These are phyloP conservation scores for Gryganskiella cystojenkinii DNA, from an alignment of 192 early-diverging fungal species.

Conservation along the genomic window DNA sequence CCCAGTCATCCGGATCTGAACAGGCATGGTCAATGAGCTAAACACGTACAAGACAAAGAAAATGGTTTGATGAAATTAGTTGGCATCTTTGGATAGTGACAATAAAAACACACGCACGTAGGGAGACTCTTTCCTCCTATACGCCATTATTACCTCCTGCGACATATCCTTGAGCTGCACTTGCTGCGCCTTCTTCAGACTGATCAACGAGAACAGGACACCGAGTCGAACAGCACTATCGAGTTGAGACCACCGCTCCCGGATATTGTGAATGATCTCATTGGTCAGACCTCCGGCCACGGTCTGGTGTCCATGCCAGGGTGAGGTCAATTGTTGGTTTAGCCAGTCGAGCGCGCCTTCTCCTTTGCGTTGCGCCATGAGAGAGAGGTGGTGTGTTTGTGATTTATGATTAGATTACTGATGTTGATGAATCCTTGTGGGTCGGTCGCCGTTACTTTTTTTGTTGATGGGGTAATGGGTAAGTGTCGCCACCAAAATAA, in stretches of 20 bases:
- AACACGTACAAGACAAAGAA: neutral
- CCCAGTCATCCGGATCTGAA: constrained; percentile 44
- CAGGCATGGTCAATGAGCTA: constrained; percentile 42
- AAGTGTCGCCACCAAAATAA: no score
- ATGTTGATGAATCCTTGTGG: no score
- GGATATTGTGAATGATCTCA: constrained; percentile 45
- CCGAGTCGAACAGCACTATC: constrained; percentile 32
- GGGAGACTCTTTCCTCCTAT: neutral
- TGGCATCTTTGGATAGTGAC: neutral
- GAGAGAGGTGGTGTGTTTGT: neutral
- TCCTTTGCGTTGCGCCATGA: constrained; percentile 50
- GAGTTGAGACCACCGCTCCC: constrained; percentile 41
- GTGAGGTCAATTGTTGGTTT: constrained; percentile 31
- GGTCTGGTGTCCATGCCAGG: constrained; percentile 51
- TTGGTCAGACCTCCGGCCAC: constrained; percentile 34
- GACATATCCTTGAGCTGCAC: constrained; percentile 27
- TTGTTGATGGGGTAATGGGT: no score
- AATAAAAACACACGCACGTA: neutral
- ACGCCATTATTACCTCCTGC: constrained; percentile 34
- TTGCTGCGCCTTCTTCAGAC: constrained; percentile 48
- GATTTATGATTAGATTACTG: neutral
- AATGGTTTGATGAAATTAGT: no score
- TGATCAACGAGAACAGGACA: constrained; percentile 46
- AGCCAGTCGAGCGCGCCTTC: constrained; percentile 46
- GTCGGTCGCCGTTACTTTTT: no score